phyloP scores from a whole-genome alignment of 2,329 filamentous ascomycete species.

The Botrytis squamosa region DNA sequence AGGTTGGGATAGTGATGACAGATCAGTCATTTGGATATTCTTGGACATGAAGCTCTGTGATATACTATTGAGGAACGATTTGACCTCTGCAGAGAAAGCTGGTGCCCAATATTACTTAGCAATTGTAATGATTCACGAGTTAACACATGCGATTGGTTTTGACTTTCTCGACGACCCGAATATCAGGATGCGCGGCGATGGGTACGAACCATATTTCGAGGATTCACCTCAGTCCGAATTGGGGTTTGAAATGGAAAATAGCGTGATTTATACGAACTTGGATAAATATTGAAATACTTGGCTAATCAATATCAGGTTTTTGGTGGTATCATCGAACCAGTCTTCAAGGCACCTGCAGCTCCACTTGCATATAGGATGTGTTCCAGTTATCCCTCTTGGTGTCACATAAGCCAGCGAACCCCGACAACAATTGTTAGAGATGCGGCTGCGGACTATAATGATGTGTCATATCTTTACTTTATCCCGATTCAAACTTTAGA shows the following conservation, averaged over 20 bases:
- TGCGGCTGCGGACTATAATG: neutral
- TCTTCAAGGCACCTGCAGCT: neutral
- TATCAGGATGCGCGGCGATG: rapidly evolving
- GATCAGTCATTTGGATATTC: neutral
- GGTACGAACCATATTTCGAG: constrained; percentile 13
- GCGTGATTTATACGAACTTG: neutral
- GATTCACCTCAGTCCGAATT: constrained; percentile 7
- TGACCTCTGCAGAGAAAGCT: constrained; percentile 12
- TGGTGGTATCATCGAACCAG: constrained; percentile 13
- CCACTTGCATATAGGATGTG: constrained; percentile 6
- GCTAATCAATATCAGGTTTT: constrained; percentile 9
- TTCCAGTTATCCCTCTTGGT: neutral
- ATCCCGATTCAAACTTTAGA: constrained; percentile 11
- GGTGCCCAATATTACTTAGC: constrained; percentile 3
- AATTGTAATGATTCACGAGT: constrained; percentile 6
- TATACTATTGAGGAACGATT: constrained; percentile 6
- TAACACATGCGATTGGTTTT: neutral
- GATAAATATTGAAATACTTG: neutral
- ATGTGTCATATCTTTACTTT: neutral
- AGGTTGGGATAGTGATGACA: neutral
- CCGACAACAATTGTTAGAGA: neutral
- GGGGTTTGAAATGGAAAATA: constrained; percentile 14
- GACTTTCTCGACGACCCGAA: neutral
- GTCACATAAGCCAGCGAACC: neutral
- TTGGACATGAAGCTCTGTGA: neutral